A percentile compares a stretch with the other conserved stretches of the same genome.
Conservation (phyloP, 108 stramenopile species). For the Epipyxis sp. region DNA sequence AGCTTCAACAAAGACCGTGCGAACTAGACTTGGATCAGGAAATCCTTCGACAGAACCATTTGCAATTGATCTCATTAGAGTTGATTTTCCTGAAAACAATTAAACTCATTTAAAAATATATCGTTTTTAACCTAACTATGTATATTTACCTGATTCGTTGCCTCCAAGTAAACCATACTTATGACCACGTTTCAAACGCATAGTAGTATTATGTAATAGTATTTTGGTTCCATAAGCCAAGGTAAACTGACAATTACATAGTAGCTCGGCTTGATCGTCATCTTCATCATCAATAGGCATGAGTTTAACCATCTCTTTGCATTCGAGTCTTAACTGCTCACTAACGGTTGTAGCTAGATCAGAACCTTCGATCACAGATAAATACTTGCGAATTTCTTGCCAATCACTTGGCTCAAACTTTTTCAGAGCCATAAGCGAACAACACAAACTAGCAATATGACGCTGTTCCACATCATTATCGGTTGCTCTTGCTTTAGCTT, state of each 20-base stretch:
- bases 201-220: constrained; percentile 97
- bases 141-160: constrained; percentile 94
- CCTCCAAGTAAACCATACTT: constrained; percentile 95
- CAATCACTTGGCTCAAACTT: constrained; percentile 35
- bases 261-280: constrained; percentile 83
- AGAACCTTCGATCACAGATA: not conserved
- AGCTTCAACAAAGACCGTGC: constrained; percentile 98
- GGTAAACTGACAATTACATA: constrained; percentile 98
- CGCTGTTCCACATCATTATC: not conserved
- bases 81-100: constrained; percentile 99
- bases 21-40: constrained; percentile 86
- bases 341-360: not conserved
- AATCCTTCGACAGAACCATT: constrained; percentile 99
- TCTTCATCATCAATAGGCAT: constrained; percentile 75
- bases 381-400: constrained; percentile 16
- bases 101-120: too few species aligned
- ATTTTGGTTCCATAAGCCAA: constrained; percentile 99
- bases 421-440: constrained; percentile 13
- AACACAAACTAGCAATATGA: not conserved
- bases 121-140: too few species aligned
- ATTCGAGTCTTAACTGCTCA: not conserved
- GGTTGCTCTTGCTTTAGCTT: not conserved
- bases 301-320: not conserved
- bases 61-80: constrained; percentile 96
- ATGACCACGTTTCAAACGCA: constrained; percentile 92